phyloP scores from a whole-genome alignment of 2,329 filamentous ascomycete species.

The Alternaria arbusti region DNA sequence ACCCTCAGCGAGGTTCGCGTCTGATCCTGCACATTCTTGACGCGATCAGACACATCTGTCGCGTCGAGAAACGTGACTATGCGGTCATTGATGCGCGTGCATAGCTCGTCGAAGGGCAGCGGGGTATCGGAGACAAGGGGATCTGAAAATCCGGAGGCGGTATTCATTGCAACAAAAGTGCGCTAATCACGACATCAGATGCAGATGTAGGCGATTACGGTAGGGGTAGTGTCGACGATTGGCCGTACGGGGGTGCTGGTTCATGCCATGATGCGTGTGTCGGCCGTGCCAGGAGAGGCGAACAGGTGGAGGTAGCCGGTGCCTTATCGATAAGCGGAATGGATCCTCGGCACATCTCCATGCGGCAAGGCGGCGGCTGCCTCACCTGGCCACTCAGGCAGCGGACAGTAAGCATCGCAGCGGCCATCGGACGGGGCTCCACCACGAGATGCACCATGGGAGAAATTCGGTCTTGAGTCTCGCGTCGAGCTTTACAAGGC shows the following conservation, averaged over 20 bases:
- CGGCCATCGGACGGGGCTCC: slow-evolving; percentile 5
- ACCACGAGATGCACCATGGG: slow-evolving; percentile 7
- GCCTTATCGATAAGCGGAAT: slow-evolving; percentile 26
- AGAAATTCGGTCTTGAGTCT: slow-evolving; percentile 4
- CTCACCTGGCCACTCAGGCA: slow-evolving; percentile 20
- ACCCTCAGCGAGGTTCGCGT: slow-evolving; percentile 74
- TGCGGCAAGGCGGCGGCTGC: slow-evolving; percentile 19
- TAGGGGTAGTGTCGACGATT: slow-evolving; percentile 18
- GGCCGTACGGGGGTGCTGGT: slow-evolving; percentile 21
- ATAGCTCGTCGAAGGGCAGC: slow-evolving; percentile 57
- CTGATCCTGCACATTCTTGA: slow-evolving; percentile 74
- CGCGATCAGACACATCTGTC: slow-evolving; percentile 61
- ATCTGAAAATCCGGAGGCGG: slow-evolving; percentile 33
- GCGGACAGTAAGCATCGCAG: slow-evolving; percentile 18
- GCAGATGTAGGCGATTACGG: slow-evolving; percentile 23
- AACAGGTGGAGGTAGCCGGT: slow-evolving; percentile 21
- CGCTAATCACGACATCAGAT: slow-evolving; percentile 44
- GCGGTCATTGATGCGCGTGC: slow-evolving; percentile 62
- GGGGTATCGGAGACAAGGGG: slow-evolving; percentile 49
- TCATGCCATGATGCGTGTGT: slow-evolving; percentile 33
- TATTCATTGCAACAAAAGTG: slow-evolving; percentile 47
- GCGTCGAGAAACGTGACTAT: slow-evolving; percentile 71
- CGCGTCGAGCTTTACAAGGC: slow-evolving; percentile 13
- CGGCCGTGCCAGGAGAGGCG: slow-evolving; percentile 18
- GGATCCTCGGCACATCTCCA: slow-evolving; percentile 18